These are phyloP conservation scores for Pseudoscleropodium purum DNA, from an alignment of 225 moss, liverwort and hornwort genomes.

Conservation along the genomic window DNA sequence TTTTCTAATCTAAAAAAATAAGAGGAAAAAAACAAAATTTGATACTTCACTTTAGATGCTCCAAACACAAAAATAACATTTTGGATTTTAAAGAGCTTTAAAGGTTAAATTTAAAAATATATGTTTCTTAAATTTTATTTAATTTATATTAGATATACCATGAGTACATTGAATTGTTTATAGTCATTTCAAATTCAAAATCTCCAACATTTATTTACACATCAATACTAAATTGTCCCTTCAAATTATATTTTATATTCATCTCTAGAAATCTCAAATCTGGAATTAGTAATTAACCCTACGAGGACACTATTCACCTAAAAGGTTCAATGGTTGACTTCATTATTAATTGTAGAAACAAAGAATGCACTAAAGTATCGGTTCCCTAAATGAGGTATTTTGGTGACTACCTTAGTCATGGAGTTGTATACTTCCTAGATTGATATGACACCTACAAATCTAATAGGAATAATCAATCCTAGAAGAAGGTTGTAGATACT, in stretches of 20 bases:
- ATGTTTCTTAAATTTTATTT: not conserved
- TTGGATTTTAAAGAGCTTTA: not conserved
- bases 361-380: not conserved
- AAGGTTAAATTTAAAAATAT: not conserved
- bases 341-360: too few species aligned
- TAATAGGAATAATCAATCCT: not conserved
- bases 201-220: not conserved
- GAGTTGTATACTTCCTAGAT: accelerated
- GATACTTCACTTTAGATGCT: not conserved
- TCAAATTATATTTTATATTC: not conserved
- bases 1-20: not conserved
- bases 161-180: not conserved
- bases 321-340: not conserved
- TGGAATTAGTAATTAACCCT: not conserved
- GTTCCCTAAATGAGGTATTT: accelerated
- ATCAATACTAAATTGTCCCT: not conserved
- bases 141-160: not conserved
- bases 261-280: not conserved
- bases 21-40: not conserved
- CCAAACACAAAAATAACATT: not conserved
- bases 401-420: not conserved
- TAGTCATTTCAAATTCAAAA: not conserved
- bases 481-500: accelerated
- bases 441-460: not conserved
- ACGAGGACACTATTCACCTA: accelerated